phyloP scores from a whole-genome alignment of 495 filamentous ascomycete genomes.

The Pyrenopolyporus hunteri region DNA sequence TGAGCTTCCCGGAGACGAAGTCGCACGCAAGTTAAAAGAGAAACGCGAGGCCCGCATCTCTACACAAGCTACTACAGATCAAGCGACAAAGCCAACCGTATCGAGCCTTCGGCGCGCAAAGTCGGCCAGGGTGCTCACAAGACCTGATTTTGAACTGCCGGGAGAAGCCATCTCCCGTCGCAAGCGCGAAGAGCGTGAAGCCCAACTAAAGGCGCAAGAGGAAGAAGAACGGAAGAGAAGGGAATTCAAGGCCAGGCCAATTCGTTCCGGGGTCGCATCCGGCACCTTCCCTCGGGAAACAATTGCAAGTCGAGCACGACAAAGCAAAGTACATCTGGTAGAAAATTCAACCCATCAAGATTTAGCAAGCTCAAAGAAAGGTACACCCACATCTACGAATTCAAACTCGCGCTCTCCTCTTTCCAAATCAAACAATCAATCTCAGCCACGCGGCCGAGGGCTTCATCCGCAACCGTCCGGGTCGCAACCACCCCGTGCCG shows the following conservation, averaged over 20 bases:
- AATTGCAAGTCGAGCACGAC: slow-evolving; percentile 62
- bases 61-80: slow-evolving; percentile 40
- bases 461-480: slow-evolving; percentile 19
- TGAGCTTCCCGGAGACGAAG: slow-evolving; percentile 72
- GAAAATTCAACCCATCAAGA: slow-evolving; percentile 32
- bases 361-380: slow-evolving; percentile 23
- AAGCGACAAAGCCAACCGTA: slow-evolving; percentile 47
- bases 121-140: slow-evolving; percentile 66
- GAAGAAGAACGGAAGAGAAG: slow-evolving; percentile 63
- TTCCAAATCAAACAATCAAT: slow-evolving; percentile 34
- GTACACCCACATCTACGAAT: slow-evolving; percentile 2
- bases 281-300: slow-evolving; percentile 57
- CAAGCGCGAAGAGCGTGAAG: slow-evolving; percentile 70
- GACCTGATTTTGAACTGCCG: slow-evolving; percentile 70
- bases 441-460: slow-evolving; percentile 34
- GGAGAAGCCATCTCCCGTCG: slow-evolving; percentile 75
- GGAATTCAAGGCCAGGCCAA: slow-evolving; percentile 69
- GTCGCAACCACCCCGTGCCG: slow-evolving; percentile 39
- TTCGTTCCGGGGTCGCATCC: slow-evolving; percentile 52
- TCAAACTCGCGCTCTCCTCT: slow-evolving; percentile 26
- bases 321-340: slow-evolving; percentile 47
- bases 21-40: slow-evolving; percentile 66
- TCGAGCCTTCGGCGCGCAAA: slow-evolving; percentile 49
- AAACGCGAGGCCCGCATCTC: slow-evolving; percentile 56
- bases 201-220: slow-evolving; percentile 64